These are phyloP conservation scores for Paraconiothyrium sp. DNA, from an alignment of 2,329 filamentous ascomycete species.

Conservation along the genomic window DNA sequence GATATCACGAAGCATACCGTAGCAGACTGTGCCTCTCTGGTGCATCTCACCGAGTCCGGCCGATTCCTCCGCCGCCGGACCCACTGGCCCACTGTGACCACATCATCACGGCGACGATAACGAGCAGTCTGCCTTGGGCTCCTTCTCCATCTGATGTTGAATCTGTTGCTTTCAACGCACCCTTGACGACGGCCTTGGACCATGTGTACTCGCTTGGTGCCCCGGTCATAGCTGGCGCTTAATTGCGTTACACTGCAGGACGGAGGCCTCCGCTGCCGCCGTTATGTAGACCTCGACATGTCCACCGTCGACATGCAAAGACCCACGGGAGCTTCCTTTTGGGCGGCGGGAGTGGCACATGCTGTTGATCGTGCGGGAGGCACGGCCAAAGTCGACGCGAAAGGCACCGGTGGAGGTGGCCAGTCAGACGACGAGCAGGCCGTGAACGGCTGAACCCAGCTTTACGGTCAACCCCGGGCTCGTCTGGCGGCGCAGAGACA, in stretches of 20 bases:
- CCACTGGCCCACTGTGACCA: slow-evolving; percentile 12
- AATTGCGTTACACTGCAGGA: slow-evolving; percentile 12
- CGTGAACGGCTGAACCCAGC: slow-evolving; percentile 23
- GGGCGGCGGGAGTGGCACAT: slow-evolving; percentile 12
- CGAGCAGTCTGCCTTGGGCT: slow-evolving; percentile 10
- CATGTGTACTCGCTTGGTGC: neutral
- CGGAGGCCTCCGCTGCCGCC: neutral
- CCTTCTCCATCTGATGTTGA: slow-evolving; percentile 8
- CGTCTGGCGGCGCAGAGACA: slow-evolving; percentile 2
- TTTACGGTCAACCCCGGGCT: slow-evolving; percentile 17
- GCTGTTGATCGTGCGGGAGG: neutral
- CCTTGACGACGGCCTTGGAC: neutral
- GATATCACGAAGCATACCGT: neutral
- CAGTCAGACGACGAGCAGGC: neutral
- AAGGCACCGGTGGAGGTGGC: neutral
- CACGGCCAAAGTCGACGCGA: slow-evolving; percentile 1
- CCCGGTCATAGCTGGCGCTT: slow-evolving; percentile 13
- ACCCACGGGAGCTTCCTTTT: neutral
- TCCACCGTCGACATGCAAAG: neutral
- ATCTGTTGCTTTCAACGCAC: neutral
- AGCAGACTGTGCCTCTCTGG: slow-evolving; percentile 16
- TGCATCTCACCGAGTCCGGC: slow-evolving; percentile 4
- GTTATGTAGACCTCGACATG: neutral
- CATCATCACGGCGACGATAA: slow-evolving; percentile 8
- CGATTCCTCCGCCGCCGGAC: slow-evolving; percentile 10